Conservation (phyloP, 1,139 yeast genomes). For the Diutina catenulata region DNA sequence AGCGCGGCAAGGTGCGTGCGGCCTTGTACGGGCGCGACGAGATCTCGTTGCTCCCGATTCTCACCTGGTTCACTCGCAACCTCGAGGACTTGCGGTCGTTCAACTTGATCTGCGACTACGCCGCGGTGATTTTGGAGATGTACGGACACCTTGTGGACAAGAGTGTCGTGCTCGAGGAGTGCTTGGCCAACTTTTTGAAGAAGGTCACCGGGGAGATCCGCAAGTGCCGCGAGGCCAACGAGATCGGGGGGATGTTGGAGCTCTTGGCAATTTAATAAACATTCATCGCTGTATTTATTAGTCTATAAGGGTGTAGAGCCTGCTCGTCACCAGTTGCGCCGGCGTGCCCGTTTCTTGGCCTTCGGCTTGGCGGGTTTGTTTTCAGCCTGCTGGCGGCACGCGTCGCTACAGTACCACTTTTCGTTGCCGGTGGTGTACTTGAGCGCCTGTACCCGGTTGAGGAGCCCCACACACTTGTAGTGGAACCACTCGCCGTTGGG, state of each 20-base stretch:
- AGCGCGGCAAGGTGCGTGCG: constrained; percentile 76
- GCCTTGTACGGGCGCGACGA: constrained; percentile 79
- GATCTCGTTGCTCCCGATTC: constrained; percentile 67
- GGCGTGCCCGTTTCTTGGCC: constrained; percentile 9
- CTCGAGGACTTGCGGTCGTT: constrained; percentile 76
- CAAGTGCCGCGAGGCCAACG: constrained; percentile 79
- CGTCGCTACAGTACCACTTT: constrained; percentile 32
- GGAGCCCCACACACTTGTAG: constrained; percentile 34
- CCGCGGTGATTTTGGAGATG: constrained; percentile 71
- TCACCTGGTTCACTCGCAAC: constrained; percentile 70
- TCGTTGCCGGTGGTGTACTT: constrained; percentile 20
- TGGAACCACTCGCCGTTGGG: constrained; percentile 41
- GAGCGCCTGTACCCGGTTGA: constrained; percentile 28
- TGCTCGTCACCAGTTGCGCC: too few species aligned
- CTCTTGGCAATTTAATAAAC: constrained; percentile 1
- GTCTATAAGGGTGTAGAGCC: too few species aligned
- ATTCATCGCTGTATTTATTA: too few species aligned
- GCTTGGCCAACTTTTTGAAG: constrained; percentile 46
- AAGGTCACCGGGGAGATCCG: constrained; percentile 58
- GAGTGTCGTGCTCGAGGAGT: constrained; percentile 71
- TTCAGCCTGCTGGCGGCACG: constrained; percentile 17
- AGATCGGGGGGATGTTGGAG: constrained; percentile 89
- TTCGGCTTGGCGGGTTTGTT: constrained; percentile 7
- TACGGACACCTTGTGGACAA: constrained; percentile 62
- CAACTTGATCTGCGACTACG: constrained; percentile 68